phyloP scores from a whole-genome alignment of 495 filamentous ascomycete genomes.

The Rhypophila decipiens region DNA sequence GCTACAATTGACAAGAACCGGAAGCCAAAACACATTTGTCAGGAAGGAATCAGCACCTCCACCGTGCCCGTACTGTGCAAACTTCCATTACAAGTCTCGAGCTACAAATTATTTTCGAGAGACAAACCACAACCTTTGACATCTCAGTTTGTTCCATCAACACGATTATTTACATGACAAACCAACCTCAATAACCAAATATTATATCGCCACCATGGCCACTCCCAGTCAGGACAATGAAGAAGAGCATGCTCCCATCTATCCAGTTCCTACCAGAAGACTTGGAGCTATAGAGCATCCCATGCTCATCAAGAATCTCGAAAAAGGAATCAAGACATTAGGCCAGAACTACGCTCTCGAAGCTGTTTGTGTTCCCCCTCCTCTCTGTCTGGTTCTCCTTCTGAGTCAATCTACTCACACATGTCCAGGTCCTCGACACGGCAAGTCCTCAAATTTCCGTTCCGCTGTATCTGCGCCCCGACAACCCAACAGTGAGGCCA shows the following conservation, averaged over 20 bases:
- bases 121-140: too few species aligned
- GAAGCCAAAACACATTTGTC: too few species aligned
- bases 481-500: constrained; percentile 70
- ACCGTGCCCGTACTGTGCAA: too few species aligned
- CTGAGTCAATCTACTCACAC: constrained; percentile 7
- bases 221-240: constrained; percentile 1
- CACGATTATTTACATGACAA: too few species aligned
- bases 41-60: too few species aligned
- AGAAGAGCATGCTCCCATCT: constrained; percentile 29
- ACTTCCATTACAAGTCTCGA: too few species aligned
- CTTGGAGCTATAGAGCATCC: constrained; percentile 86
- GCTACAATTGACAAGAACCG: too few species aligned
- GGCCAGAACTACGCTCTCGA: constrained; percentile 59
- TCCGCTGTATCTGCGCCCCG: constrained; percentile 64
- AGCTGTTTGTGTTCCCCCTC: constrained; percentile 44
- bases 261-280: constrained; percentile 51
- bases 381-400: neutral
- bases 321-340: constrained; percentile 74
- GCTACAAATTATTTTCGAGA: too few species aligned
- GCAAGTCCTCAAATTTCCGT: constrained; percentile 35
- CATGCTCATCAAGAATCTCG: constrained; percentile 71
- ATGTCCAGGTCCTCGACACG: constrained; percentile 32
- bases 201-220: constrained; percentile 11
- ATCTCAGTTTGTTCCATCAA: too few species aligned
- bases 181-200: too few species aligned